Base-by-base conservation (phyloP, 129 eudicot genomes). In the Ambrosia artemisiifolia region DNA sequence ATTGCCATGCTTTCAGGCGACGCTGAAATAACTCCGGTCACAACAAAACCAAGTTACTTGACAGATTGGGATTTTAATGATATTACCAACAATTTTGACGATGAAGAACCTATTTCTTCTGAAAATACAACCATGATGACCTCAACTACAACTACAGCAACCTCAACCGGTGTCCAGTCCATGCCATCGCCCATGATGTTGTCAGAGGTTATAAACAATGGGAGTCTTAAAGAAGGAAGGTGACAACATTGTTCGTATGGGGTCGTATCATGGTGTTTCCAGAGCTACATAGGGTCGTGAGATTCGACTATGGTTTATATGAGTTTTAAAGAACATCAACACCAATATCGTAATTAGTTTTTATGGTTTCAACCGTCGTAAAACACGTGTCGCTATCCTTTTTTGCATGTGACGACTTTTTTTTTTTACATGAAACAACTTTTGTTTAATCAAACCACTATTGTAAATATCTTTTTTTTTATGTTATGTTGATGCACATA, bases 1-100 rank as follows among this genome's bases (percentile, higher is more conserved):
- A 78, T 90, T 28, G 79, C 81, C 3, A 90, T 90, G 96, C 87
- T 90, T 64, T 65, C 85, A 0, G 94, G 96, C 59, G 93, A 90
- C 71, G 55, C 75, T 46, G 91, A 81, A 79, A 83, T 87, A 34
- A 71, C 74, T 11, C 7, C 79, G 1, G 88, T 87, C 36, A 74
- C 85, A 18, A 57, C 91, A 71, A 82, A 76, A 75, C 96, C 96
- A 7, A 80, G 91, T 20, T 87, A 90, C 67, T 48, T 90, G 36
- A 79, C 87, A 2, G 96, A 84, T 70, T 90, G 90, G 87, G 82
- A 80, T 33, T 90, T 87, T 60, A 85, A 47, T 40, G 96, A 87
- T 75, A 50, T 64, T 2, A 77, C 83, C 74, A 79, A 81, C 16
- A 86, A 74, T 55, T 83, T 80, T 56, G 6, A 63, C 76, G 72